phyloP scores from a whole-genome alignment of 352 stramenopile species.

The Phytophthora sansomeana region DNA sequence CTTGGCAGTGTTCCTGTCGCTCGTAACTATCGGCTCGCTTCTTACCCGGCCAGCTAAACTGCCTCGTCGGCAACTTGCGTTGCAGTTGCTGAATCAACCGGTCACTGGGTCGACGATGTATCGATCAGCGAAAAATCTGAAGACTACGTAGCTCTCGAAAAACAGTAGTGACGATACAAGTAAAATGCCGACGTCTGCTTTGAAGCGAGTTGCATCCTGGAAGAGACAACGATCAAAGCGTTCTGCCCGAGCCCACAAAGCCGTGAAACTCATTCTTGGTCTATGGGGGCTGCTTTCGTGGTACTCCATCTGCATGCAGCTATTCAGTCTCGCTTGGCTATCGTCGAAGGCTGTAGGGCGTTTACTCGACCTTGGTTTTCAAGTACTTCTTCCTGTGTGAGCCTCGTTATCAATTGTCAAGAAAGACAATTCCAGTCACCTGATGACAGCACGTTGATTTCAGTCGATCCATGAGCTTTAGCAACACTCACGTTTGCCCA shows the following conservation, averaged over 20 bases:
- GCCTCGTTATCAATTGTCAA: slow-evolving; percentile 18
- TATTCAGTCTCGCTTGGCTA: slow-evolving; percentile 1
- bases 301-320: background rate
- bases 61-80: too few relatives aligned
- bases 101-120: background rate
- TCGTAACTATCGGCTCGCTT: background rate
- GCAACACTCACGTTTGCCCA: slow-evolving; percentile 7
- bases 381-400: slow-evolving; percentile 1
- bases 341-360: background rate
- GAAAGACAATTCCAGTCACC: background rate
- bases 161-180: background rate
- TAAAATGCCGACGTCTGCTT: background rate
- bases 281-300: background rate
- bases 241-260: background rate
- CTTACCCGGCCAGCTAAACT: background rate
- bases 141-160: background rate
- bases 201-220: background rate
- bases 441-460: background rate
- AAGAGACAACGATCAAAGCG: background rate
- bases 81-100: background rate
- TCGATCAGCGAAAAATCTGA: background rate
- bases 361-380: slow-evolving; percentile 7
- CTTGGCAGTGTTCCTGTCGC: slow-evolving; percentile 3
- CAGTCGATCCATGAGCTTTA: slow-evolving; percentile 1
- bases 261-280: slow-evolving; percentile 1